Percentiles rank a stretch among this genome's conserved stretches.
These are phyloP conservation scores for Talinum fruticosum DNA, from an alignment of 148 eudicot genomes.

Conservation along the genomic window DNA sequence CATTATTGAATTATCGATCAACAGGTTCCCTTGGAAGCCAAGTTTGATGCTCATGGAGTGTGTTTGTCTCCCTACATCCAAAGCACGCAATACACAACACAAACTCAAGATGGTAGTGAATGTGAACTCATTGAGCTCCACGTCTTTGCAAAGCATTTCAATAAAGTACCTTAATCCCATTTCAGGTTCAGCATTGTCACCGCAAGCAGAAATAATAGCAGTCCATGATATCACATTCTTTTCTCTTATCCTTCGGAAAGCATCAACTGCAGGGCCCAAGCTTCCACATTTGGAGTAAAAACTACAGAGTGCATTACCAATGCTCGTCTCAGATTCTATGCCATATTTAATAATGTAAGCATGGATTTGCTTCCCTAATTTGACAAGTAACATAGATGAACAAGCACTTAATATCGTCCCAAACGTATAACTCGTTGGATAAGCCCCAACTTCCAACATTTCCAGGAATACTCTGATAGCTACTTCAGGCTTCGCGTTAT, in stretches of 20 bases:
- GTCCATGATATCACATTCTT: conserved; percentile 84
- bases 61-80: conserved; percentile 51
- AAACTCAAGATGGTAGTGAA: conserved; percentile 59
- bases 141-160: conserved; percentile 47
- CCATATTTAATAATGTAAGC: conserved; percentile 53
- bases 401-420: conserved; percentile 60
- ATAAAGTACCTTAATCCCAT: conserved; percentile 50
- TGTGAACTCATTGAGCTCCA: conserved; percentile 63
- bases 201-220: conserved; percentile 55
- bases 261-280: conserved; percentile 47
- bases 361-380: conserved; percentile 58
- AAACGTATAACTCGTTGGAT: conserved; percentile 55
- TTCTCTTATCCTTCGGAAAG: conserved; percentile 48
- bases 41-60: conserved; percentile 62
- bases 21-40: conserved; percentile 41
- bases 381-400: conserved; percentile 36
- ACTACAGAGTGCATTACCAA: conserved; percentile 60
- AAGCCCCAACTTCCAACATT: conserved; percentile 55
- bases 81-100: conserved; percentile 52
- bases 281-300: conserved; percentile 52
- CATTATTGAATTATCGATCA: conserved; percentile 52
- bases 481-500: conserved; percentile 42
- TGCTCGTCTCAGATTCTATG: conserved; percentile 47
- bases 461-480: conserved; percentile 46
- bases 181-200: conserved; percentile 52